Evolutionary conservation across 1,139 yeast species (phyloP), one percentile per base, ranked within the genome.

Genomic region (Lodderomyces metapsilosis): DNA sequence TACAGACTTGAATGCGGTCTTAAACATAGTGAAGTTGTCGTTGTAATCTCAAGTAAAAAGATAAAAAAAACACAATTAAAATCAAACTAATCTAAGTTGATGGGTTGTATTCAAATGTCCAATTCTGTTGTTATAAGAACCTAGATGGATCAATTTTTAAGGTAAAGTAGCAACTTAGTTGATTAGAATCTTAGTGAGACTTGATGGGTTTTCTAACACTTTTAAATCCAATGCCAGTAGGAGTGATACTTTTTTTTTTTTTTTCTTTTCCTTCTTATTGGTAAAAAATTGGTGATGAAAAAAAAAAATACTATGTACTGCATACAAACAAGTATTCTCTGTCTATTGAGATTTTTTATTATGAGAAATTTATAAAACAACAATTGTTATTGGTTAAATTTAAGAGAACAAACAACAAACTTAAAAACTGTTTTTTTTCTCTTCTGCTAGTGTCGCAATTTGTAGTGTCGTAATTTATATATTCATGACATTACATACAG

Each of bases 21-120:
- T 62, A 51, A 63, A 63, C 68, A 63, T 63, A 21, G 13, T 47
- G 39, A 15, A 28, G 11, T 28, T 15, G 32, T 35, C 12, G 8
- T 13, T 11, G 31, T 20, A 16, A 21, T 36, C 25, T 25, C 8
- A 16, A 27, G 5, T 4, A 8, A 12, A 13, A 5, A 27, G 15
- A n/a, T 8, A 27, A 5, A n/a, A 9, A 27, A 27, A 13, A 28
- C n/a, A 9, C n/a, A 15, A 28, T 8, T 8, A 28, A 23, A 16
- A 24, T 15, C 32, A 28, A 28, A 27, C 10, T n/a, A n/a, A 15
- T 28, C 32, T 28, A 28, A 24, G 8, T 25, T 28, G 24, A 28
- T 28, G 32, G 17, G n/a, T n/a, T 32, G 18, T 8, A 15, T 7
- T 20, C 16, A 20, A 18, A 18, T n/a, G 24, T 20, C 32, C 32